Base-by-base conservation (phyloP, 257 asterid species). In the Anisodus tanguticus region DNA sequence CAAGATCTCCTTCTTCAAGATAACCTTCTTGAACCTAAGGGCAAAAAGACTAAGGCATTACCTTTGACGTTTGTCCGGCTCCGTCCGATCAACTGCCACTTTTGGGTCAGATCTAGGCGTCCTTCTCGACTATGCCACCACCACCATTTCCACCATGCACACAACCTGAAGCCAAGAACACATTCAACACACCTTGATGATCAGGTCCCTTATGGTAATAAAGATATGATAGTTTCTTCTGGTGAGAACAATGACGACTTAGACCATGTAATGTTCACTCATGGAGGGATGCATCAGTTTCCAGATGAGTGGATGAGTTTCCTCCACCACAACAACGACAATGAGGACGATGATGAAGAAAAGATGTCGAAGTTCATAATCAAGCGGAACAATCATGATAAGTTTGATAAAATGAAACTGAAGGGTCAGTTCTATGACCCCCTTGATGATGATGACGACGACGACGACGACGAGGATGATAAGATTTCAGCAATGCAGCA, bases 31-130 rank as follows among this genome's bases (percentile, higher is more conserved):
- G 67, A 51, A 57, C 43, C 19, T 68, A 82, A 57, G 63, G 53
- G 7, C 8, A 26, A 49, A 4, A 57, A 16, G 19, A 63, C 81
- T 4, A 51, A 63, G 64, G 16, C 89, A 8, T 49, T 80, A 19
- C 94, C 92, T 81, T 59, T 89, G 72, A 82, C 82, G 15, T 37
- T 79, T 26, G 41, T 85, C 45, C 59, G 84, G 9, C 82, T 90
- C 87, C 90, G 83, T 8, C 92, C 95, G 31, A 76, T 88, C 84
- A 87, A 92, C 85, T 92, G 86, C 81, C 93, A 85, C 2, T 88
- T 91, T 83, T 83, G 47, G 7, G 39, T 63, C 15, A 82, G 91
- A 79, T 82, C 90, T 45, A 77, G 68, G 47, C n/a, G 12, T 2
- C 85, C 86, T 54, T 41, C 43, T 49, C 67, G 72, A 16, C 79